Conservation (phyloP, 2,329 filamentous ascomycete species). For the Claviceps africana region DNA sequence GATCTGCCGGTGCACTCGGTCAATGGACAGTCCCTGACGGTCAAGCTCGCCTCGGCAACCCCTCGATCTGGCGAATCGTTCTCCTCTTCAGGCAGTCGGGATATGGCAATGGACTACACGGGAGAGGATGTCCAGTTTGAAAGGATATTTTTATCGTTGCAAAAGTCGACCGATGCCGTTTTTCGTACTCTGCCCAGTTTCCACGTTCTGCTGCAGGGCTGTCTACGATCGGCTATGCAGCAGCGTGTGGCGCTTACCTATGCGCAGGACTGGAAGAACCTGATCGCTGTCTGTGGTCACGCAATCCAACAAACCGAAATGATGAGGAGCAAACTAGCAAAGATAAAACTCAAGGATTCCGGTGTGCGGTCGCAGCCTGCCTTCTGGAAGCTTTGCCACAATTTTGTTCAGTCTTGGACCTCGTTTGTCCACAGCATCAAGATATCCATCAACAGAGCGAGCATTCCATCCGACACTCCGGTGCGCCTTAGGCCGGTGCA, state of each 20-base stretch:
- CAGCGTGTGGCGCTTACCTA: conserved; percentile 45
- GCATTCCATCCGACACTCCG: conserved; percentile 53
- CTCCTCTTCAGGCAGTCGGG: conserved; percentile 34
- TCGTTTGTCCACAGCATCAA: conserved; percentile 50
- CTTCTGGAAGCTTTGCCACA: conserved; percentile 61
- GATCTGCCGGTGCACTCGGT: conserved; percentile 34
- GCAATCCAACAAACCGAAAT: conserved; percentile 61
- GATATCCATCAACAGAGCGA: conserved; percentile 34
- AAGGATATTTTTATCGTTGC: conserved; percentile 63
- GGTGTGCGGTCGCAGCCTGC: conserved; percentile 49
- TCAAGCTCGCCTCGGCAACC: conserved; percentile 46
- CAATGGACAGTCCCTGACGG: conserved; percentile 35
- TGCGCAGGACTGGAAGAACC: conserved; percentile 51
- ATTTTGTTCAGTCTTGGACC: conserved; percentile 56
- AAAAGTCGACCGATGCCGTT: conserved; percentile 59
- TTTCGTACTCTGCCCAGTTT: conserved; percentile 57
- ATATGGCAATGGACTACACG: conserved; percentile 45
- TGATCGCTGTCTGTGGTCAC: conserved; percentile 57
- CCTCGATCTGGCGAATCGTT: conserved; percentile 77
- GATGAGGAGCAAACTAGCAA: conserved; percentile 57
- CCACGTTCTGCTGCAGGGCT: conserved; percentile 49
- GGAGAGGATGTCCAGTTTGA: conserved; percentile 77
- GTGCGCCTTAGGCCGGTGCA: conserved; percentile 67
- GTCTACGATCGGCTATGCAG: conserved; percentile 49
- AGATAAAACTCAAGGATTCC: conserved; percentile 75